phyloP scores from a whole-genome alignment of 202 grass and related monocot species.

The Saccharum hybrid region DNA sequence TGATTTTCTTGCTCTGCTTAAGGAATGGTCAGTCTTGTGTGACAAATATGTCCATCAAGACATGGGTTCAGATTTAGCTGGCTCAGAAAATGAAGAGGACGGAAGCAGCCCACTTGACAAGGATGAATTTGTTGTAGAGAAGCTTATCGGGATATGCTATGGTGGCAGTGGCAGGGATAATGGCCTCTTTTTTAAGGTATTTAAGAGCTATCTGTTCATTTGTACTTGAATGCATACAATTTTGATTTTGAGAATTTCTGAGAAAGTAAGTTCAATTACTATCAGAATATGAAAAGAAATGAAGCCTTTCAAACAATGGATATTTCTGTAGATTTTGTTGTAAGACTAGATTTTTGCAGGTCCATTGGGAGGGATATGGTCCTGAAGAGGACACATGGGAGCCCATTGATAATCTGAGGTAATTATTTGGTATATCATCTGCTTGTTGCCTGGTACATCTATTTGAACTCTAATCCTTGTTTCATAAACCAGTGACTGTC shows the following conservation, averaged over 20 bases:
- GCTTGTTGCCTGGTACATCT: not conserved
- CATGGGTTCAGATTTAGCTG: conserved; percentile 19
- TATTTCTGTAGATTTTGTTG: not conserved
- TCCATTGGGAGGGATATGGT: conserved; percentile 79
- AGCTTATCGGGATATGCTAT: conserved; percentile 67
- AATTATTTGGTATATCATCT: not conserved
- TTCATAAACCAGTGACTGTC: conserved; percentile 57
- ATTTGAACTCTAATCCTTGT: conserved; percentile 32
- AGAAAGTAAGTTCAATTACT: not conserved
- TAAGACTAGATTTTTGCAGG: conserved; percentile 38
- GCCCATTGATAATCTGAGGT: conserved; percentile 75
- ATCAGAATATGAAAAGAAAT: not conserved
- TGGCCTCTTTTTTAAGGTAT: conserved; percentile 71
- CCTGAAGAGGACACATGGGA: conserved; percentile 78
- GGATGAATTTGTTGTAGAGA: conserved; percentile 66
- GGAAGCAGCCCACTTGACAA: conserved; percentile 23
- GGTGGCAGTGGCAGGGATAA: conserved; percentile 53
- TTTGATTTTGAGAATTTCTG: not conserved
- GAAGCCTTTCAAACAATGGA: not conserved
- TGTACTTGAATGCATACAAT: not conserved
- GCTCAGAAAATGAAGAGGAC: conserved; percentile 19
- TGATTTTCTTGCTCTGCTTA: conserved; percentile 66
- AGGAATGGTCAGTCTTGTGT: conserved; percentile 60
- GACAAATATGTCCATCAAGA: conserved; percentile 41
- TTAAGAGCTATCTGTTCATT: not conserved